These are phyloP conservation scores for Linnemannia elongata DNA, from an alignment of 192 early-diverging fungal genomes.

Conservation along the genomic window DNA sequence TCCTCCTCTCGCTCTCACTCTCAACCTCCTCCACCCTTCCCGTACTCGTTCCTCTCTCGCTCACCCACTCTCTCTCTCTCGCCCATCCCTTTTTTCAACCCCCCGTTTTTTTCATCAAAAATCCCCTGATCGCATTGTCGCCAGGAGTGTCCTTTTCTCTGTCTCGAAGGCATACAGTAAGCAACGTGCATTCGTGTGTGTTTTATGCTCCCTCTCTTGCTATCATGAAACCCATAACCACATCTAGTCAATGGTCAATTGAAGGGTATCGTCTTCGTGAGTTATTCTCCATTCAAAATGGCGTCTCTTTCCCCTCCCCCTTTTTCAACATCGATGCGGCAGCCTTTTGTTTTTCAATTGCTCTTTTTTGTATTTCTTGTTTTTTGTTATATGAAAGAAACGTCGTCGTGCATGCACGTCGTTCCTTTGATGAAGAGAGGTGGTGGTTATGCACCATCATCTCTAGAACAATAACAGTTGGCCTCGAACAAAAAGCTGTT, in stretches of 20 bases:
- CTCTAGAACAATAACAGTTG: neutral
- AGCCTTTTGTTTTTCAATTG: too few species aligned
- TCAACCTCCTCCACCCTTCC: too few species aligned
- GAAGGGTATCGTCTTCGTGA: neutral
- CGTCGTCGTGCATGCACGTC: too few species aligned
- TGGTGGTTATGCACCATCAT: neutral
- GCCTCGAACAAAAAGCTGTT: constrained; percentile 3
- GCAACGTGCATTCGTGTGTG: constrained; percentile 2
- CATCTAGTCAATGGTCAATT: neutral
- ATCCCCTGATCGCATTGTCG: neutral
- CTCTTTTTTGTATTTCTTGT: too few species aligned
- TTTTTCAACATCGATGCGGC: too few species aligned
- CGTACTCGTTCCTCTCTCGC: neutral
- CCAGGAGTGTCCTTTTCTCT: neutral
- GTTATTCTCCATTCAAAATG: too few species aligned
- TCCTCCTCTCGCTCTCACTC: too few species aligned
- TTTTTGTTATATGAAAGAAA: too few species aligned
- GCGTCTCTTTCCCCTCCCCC: too few species aligned
- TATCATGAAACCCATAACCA: neutral
- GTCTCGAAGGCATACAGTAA: neutral
- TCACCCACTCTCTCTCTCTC: neutral
- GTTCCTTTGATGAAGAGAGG: neutral
- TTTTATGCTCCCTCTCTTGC: neutral
- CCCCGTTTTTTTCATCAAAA: neutral
- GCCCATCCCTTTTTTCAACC: neutral